Evolutionary conservation across 352 stramenopile genomes (phyloP).

Genomic region (Globisporangium iwayamae): DNA sequence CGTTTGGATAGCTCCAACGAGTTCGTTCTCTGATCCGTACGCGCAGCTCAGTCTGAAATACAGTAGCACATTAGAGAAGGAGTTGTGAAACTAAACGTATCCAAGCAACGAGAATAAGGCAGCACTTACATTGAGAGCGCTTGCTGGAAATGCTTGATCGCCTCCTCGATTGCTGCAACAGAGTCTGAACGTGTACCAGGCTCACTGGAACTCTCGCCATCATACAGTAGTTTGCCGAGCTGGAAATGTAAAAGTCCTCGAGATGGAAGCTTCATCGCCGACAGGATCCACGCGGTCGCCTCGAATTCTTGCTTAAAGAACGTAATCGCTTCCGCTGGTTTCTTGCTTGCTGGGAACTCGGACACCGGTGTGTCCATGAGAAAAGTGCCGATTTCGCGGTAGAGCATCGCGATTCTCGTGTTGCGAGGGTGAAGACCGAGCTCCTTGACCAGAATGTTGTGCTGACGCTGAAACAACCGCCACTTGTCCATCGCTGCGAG

Average conservation of each 20-base stretch:
- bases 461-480: constrained; percentile 24
- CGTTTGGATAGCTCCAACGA: constrained; percentile 1
- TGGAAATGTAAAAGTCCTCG: constrained; percentile 43
- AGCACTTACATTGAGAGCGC: constrained; percentile 34
- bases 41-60: constrained; percentile 3
- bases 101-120: neutral
- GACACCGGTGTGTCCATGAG: constrained; percentile 12
- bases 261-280: constrained; percentile 31
- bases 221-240: constrained; percentile 35
- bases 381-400: constrained; percentile 41
- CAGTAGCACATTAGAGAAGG: too few species aligned
- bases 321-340: constrained; percentile 15
- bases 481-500: constrained; percentile 18
- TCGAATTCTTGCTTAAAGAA: constrained; percentile 29
- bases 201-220: constrained; percentile 1
- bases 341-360: constrained; percentile 3
- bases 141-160: constrained; percentile 29
- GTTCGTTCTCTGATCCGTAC: constrained; percentile 11
- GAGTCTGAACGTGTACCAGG: constrained; percentile 1
- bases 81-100: neutral
- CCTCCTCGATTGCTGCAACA: constrained; percentile 12
- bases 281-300: constrained; percentile 41
- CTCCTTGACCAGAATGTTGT: constrained; percentile 16
- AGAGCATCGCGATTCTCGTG: constrained; percentile 24
- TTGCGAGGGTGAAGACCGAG: constrained; percentile 33